Conservation (phyloP, 305 asterid genomes). For the Solanum hybrid region DNA sequence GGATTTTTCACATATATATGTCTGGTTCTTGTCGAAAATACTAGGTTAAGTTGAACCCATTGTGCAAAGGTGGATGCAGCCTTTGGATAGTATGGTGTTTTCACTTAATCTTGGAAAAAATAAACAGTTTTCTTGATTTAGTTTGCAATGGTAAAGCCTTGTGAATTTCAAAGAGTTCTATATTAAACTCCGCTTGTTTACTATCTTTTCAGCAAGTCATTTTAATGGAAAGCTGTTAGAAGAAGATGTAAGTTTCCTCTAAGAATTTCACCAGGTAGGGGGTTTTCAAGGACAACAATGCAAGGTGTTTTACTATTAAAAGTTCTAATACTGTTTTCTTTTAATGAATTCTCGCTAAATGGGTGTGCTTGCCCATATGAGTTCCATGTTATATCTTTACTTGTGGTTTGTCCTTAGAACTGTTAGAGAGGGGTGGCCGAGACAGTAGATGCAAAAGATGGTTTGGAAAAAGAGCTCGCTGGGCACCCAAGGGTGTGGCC, state of each 20-base stretch:
- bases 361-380: background rate
- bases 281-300: background rate
- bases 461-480: background rate
- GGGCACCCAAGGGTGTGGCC: background rate
- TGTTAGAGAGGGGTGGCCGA: background rate
- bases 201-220: background rate
- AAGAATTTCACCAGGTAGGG: background rate
- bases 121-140: background rate
- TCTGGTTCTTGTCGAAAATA: background rate
- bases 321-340: background rate
- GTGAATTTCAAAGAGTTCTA: background rate
- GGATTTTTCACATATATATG: background rate
- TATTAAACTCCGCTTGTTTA: background rate
- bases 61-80: background rate
- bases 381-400: background rate
- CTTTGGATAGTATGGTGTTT: background rate
- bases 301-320: background rate
- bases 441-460: background rate
- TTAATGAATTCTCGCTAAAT: background rate
- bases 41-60: background rate
- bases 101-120: background rate
- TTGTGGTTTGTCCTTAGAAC: background rate
- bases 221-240: background rate
- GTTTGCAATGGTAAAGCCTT: background rate
- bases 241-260: background rate